These are phyloP conservation scores for Colletotrichum sp. DNA, from an alignment of 2,329 filamentous ascomycete genomes.

Conservation along the genomic window DNA sequence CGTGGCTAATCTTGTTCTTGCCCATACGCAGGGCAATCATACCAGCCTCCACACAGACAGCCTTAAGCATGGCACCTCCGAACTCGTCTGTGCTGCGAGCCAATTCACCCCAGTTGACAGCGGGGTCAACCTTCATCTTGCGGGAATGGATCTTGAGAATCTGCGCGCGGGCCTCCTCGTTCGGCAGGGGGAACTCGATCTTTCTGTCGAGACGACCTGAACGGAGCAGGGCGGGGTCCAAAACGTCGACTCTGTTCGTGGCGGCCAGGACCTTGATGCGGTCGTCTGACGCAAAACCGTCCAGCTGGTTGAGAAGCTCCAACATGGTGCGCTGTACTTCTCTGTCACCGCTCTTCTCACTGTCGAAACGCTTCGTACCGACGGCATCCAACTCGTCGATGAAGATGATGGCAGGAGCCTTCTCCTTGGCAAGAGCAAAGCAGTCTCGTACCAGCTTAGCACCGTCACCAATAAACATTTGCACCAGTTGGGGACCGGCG, in stretches of 20 bases:
- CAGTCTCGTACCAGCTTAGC: conserved; percentile 97
- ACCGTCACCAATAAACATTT: conserved; percentile 99
- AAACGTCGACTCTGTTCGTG: conserved; percentile 92
- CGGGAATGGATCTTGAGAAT: conserved; percentile 97
- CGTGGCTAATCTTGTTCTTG: conserved; percentile 95
- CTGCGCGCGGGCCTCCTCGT: conserved; percentile 96
- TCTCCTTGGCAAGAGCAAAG: conserved; percentile 97
- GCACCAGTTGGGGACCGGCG: conserved; percentile 94
- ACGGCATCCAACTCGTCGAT: conserved; percentile 98
- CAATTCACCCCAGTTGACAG: conserved; percentile 94
- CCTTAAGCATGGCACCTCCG: conserved; percentile 96
- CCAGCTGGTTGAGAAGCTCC: conserved; percentile 96
- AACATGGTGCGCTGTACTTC: conserved; percentile 99
- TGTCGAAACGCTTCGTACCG: conserved; percentile 99
- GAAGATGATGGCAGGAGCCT: conserved; percentile 98
- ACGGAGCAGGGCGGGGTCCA: conserved; percentile 89
- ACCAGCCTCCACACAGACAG: conserved; percentile 96
- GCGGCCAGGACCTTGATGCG: conserved; percentile 95
- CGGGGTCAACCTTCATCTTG: conserved; percentile 96
- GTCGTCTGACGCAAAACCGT: conserved; percentile 96
- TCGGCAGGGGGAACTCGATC: conserved; percentile 97
- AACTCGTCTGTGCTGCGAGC: conserved; percentile 98
- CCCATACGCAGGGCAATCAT: conserved; percentile 97
- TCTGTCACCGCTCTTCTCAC: conserved; percentile 95
- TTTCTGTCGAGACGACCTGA: conserved; percentile 94